Evolutionary conservation across 2,329 filamentous ascomycete genomes (phyloP), one percentile per base, ranked within the genome.

Genomic region (Raffaelea albimanens): DNA sequence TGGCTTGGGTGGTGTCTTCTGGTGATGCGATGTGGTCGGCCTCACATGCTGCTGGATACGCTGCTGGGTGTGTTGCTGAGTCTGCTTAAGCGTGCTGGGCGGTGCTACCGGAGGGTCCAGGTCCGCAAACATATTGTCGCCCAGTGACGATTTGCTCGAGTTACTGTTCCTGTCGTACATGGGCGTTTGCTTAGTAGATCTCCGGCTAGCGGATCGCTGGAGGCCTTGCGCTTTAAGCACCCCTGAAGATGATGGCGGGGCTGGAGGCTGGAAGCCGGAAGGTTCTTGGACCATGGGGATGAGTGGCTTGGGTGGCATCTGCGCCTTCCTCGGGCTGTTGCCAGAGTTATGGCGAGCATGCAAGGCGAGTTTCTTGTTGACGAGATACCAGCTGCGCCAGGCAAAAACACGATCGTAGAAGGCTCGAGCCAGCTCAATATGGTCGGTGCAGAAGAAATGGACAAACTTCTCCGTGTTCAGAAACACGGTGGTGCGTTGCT

Each of bases 361-460:
- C 57, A 57, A 48, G 61, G 65, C 34, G 58, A 62, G 79, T 59
- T 83, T 75, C 51, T 81, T 80, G 56, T 87, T 82, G 40, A 87
- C 84, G 8, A 96, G 67, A 59, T 95, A 95, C 88, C 89, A 95
- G 63, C 87, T 94, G 50, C 91, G 79, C 90, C 90, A 96, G 36
- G 68, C 68, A 52, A 95, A 88, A 1, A 95, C 73, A 21, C 75
- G 73, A 16, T 75, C 70, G 58, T 85, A 82, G 66, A 91, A 95
- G 14, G 70, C 67, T n/a, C 75, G 72, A 1, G 86, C 87, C 1
- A 81, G 64, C 1, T 68, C 62, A 5, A 74, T 68, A 56, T 96
- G 87, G 40, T 87, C 87, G 2, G 85, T 87, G 50, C 80, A 83
- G 67, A 97, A 95, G 65, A 91, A 95, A 60, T 97, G 91, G 3